Base-by-base conservation (phyloP, 2,329 filamentous ascomycete genomes). In the Thermomyces lanuginosus region DNA sequence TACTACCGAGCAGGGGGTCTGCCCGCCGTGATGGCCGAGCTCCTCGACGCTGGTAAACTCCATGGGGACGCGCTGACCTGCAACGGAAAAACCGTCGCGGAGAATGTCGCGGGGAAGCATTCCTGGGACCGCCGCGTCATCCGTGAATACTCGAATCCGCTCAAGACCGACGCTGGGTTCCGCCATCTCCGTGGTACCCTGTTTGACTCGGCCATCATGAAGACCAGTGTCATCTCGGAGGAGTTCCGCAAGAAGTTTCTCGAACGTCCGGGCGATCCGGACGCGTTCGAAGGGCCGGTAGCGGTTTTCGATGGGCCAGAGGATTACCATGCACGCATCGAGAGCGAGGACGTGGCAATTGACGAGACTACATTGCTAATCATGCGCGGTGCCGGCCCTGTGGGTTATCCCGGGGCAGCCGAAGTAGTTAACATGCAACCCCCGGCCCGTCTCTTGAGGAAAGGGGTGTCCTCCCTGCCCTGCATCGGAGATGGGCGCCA, bases 401-500 rank as follows among this genome's bases (percentile, higher is more conserved):
- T 63, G 4, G 61, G 61, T 1, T 64, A 62, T 34, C 61, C 61
- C 1, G 61, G 60, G 8, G 58, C 61, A 1, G 60, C 61, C 3
- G 60, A 65, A 35, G 61, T 64, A 11, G 61, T 65, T 30, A 64
- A 65, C 41, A 64, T 64, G 59, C 58, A 60, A 27, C 55, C 60
- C 14, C 61, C 61, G 1, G 50, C 46, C 14, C 46, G 52, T 27
- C 47, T 64, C 4, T 37, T 64, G 22, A 53, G 52, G 33, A 41
- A 60, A 38, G 58, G 64, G 26, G 43, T 66, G 32, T 40, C 51
- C 35, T 49, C 60, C 23, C 42, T 68, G 24, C 56, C 58, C 5
- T 65, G 61, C 30, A 61, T 69, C 31, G 64, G 64, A 5, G 64
- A 69, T 37, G 64, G 64, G 1, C 48, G 64, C 24, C 64, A 68